phyloP scores from a whole-genome alignment of 1,284 basidiomycete genomes.

The Malassezia sp. region DNA sequence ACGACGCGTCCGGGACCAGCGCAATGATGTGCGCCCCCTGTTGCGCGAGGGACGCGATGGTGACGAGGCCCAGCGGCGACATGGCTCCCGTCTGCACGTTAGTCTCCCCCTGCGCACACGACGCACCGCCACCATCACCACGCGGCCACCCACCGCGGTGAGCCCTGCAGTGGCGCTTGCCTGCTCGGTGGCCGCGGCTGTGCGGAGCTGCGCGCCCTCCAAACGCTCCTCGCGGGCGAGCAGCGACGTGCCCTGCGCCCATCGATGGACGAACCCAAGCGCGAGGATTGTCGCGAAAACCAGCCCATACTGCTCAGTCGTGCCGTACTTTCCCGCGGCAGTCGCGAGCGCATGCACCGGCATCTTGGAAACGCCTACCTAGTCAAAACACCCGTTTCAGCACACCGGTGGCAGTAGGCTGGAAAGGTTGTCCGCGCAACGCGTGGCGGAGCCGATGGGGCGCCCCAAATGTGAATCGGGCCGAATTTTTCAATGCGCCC shows the following conservation, averaged over 20 bases:
- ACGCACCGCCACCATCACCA: slow-evolving; percentile 23
- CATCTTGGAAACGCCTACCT: too few relatives aligned
- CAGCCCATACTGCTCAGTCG: slow-evolving; percentile 26
- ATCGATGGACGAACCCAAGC: slow-evolving; percentile 23
- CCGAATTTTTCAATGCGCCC: not conserved
- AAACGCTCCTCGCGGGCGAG: slow-evolving; percentile 19
- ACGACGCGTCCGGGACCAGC: slow-evolving; percentile 18
- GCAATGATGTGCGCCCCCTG: slow-evolving; percentile 35
- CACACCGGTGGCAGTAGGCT: too few relatives aligned
- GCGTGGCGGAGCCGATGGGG: too few relatives aligned
- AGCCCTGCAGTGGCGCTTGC: slow-evolving; percentile 3
- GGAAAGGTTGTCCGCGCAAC: too few relatives aligned
- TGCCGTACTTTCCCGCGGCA: slow-evolving; percentile 13
- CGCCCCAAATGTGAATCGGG: not conserved
- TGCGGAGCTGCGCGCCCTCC: not conserved
- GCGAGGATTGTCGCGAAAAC: slow-evolving; percentile 16
- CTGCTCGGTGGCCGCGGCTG: slow-evolving; percentile 8
- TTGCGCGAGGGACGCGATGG: slow-evolving; percentile 25
- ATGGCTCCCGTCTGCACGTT: slow-evolving; percentile 25
- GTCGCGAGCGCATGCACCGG: slow-evolving; percentile 24
- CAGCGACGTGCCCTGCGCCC: slow-evolving; percentile 25
- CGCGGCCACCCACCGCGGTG: slow-evolving; percentile 21
- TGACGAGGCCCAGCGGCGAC: slow-evolving; percentile 30
- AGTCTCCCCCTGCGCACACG: too few relatives aligned
- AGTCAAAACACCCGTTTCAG: too few relatives aligned